phyloP scores from a whole-genome alignment of 306 rosid genomes.

The Herpetospermum pedunculosum region DNA sequence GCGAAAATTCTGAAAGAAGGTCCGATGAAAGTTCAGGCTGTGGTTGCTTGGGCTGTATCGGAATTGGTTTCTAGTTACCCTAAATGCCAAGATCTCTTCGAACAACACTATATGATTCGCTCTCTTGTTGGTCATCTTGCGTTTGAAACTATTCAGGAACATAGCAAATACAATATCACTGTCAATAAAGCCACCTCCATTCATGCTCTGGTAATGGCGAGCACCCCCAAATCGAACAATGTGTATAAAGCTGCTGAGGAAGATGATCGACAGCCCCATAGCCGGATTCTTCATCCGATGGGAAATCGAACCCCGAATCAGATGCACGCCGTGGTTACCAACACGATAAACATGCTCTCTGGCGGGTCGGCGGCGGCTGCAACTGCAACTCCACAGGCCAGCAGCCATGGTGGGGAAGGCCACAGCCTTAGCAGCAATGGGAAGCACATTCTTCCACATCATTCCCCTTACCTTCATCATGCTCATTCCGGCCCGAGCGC shows the following conservation, averaged over 20 bases:
- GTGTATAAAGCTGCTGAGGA: slow-evolving; percentile 14
- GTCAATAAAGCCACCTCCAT: slow-evolving; percentile 52
- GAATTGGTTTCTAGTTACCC: slow-evolving; percentile 58
- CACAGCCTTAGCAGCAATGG: slow-evolving; percentile 21
- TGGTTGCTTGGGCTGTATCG: slow-evolving; percentile 72
- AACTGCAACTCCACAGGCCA: slow-evolving; percentile 17
- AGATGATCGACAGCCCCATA: slow-evolving; percentile 15
- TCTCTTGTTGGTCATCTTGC: slow-evolving; percentile 84
- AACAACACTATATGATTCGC: slow-evolving; percentile 65
- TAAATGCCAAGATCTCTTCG: slow-evolving; percentile 75
- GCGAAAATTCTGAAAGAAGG: slow-evolving; percentile 70
- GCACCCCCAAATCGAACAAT: slow-evolving; percentile 9
- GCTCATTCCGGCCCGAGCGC: slow-evolving; percentile 43
- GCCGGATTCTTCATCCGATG: slow-evolving; percentile 39
- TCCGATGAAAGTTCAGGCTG: slow-evolving; percentile 63
- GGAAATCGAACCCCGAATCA: slow-evolving; percentile 31
- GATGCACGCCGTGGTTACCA: slow-evolving; percentile 54
- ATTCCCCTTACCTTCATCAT: slow-evolving; percentile 20
- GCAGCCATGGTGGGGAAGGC: slow-evolving; percentile 6
- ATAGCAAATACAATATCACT: slow-evolving; percentile 61
- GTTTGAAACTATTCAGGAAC: slow-evolving; percentile 80
- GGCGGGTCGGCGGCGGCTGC: slow-evolving; percentile 13
- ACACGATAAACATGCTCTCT: slow-evolving; percentile 43
- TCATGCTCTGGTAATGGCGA: slow-evolving; percentile 68
- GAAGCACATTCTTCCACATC: slow-evolving; percentile 28